These are phyloP conservation scores for Paratrypanosoma confusum DNA, from an alignment of 208 protist genomes.

Conservation along the genomic window DNA sequence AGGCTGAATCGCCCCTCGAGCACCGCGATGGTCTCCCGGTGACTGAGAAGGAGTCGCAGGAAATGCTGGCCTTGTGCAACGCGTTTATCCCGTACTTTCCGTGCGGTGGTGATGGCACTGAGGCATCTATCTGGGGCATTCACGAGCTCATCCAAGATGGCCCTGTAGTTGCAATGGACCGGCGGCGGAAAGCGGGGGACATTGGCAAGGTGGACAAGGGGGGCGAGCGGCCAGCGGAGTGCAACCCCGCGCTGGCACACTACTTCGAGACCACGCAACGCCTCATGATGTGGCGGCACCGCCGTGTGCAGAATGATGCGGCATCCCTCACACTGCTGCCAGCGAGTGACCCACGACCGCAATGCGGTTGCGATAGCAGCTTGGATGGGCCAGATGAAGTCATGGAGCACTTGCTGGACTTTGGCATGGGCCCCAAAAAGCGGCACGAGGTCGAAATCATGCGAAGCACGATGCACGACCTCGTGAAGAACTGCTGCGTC, in stretches of 20 bases:
- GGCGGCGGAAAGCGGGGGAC: too few relatives aligned
- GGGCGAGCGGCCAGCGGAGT: too few relatives aligned
- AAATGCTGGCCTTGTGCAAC: conserved; percentile 31
- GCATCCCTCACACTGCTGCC: conserved; percentile 27
- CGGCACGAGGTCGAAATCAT: conserved; percentile 81
- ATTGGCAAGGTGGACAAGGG: too few relatives aligned
- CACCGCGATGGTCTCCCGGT: conserved; percentile 40
- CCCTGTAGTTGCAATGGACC: background rate
- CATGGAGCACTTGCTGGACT: conserved; percentile 36
- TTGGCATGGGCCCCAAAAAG: conserved; percentile 80
- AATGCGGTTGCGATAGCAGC: too few relatives aligned
- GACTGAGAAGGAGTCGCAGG: conserved; percentile 26
- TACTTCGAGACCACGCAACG: conserved; percentile 17
- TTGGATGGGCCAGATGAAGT: conserved; percentile 21
- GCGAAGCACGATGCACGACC: conserved; percentile 41
- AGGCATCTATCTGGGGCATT: too few relatives aligned
- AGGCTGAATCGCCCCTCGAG: background rate
- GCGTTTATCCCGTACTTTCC: too few relatives aligned
- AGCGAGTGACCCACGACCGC: background rate
- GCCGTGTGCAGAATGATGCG: conserved; percentile 28
- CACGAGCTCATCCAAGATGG: conserved; percentile 31
- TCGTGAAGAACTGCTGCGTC: conserved; percentile 33
- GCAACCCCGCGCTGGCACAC: conserved; percentile 3
- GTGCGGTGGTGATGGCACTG: too few relatives aligned
- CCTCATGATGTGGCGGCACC: conserved; percentile 21